Evolutionary conservation across 805 yeast genomes (phyloP).

Genomic region (Starmera caribaea): DNA sequence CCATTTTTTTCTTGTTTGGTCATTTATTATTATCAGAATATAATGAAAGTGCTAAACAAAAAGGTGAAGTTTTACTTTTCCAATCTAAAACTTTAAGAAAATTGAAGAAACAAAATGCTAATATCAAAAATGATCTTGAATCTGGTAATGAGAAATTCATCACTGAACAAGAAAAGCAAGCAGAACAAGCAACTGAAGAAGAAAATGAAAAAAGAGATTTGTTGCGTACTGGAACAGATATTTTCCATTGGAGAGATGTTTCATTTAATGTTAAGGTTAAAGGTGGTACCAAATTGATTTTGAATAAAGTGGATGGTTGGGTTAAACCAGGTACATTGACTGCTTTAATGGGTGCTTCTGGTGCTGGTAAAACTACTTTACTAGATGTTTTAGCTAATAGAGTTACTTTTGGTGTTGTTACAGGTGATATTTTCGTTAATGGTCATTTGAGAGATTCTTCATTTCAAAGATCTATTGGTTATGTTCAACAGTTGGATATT

Average conservation of each 20-base stretch:
- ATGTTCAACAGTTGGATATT: constrained; percentile 74
- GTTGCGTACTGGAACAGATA: constrained; percentile 32
- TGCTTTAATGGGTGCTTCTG: constrained; percentile 80
- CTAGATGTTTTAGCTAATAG: constrained; percentile 67
- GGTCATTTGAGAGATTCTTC: constrained; percentile 53
- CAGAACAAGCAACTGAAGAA: constrained; percentile 22
- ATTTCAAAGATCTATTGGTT: constrained; percentile 71
- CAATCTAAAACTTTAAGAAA: constrained; percentile 31
- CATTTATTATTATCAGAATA: constrained; percentile 41
- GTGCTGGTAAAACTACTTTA: constrained; percentile 80
- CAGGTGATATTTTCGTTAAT: constrained; percentile 66
- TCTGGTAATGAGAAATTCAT: constrained; percentile 5
- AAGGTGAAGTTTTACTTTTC: constrained; percentile 54
- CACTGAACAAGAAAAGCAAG: constrained; percentile 5
- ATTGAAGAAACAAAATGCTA: constrained; percentile 22
- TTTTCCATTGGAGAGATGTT: constrained; percentile 67
- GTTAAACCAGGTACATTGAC: constrained; percentile 76
- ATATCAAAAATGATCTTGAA: constrained; percentile 14
- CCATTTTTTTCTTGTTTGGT: constrained; percentile 37
- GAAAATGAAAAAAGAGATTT: constrained; percentile 13
- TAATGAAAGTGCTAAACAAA: constrained; percentile 44
- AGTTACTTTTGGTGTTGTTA: constrained; percentile 57
- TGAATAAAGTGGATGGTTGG: constrained; percentile 54
- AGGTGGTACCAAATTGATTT: constrained; percentile 45
- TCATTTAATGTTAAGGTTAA: constrained; percentile 57